phyloP scores from a whole-genome alignment of 2,329 filamentous ascomycete genomes.

The Sporothrix globosa region DNA sequence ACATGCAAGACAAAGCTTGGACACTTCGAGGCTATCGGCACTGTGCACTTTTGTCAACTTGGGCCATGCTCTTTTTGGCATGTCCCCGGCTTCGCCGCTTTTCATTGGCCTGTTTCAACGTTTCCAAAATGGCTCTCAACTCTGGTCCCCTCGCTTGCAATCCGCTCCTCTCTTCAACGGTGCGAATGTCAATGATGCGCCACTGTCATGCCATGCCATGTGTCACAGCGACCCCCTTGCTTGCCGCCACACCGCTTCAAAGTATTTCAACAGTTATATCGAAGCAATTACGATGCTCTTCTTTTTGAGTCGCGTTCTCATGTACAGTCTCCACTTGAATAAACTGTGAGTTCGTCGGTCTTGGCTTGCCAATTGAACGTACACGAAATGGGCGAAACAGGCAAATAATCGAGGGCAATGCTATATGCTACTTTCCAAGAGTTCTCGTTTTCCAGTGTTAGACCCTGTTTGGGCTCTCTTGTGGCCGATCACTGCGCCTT shows the following conservation, averaged over 20 bases:
- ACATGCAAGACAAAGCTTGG: neutral
- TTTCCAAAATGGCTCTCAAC: neutral
- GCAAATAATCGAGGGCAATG: neutral
- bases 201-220: constrained; percentile 4
- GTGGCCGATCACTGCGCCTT: neutral
- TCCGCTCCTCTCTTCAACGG: neutral
- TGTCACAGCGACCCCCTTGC: constrained; percentile 1
- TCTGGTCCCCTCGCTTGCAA: neutral
- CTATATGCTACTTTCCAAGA: neutral
- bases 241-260: neutral
- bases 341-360: neutral
- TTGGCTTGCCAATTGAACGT: neutral
- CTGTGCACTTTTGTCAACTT: neutral
- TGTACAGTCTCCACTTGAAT: neutral
- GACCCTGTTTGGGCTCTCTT: neutral
- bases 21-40: neutral
- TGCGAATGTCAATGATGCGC: neutral
- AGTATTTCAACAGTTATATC: too few species aligned
- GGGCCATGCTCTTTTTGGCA: constrained; percentile 18
- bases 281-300: too few species aligned
- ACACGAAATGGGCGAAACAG: neutral
- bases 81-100: neutral
- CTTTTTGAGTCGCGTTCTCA: too few species aligned
- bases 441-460: neutral
- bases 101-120: neutral